A percentile compares a stretch with the other conserved stretches of the same genome.
Conservation (phyloP, 306 rosid genomes). For the Rosa persica region DNA sequence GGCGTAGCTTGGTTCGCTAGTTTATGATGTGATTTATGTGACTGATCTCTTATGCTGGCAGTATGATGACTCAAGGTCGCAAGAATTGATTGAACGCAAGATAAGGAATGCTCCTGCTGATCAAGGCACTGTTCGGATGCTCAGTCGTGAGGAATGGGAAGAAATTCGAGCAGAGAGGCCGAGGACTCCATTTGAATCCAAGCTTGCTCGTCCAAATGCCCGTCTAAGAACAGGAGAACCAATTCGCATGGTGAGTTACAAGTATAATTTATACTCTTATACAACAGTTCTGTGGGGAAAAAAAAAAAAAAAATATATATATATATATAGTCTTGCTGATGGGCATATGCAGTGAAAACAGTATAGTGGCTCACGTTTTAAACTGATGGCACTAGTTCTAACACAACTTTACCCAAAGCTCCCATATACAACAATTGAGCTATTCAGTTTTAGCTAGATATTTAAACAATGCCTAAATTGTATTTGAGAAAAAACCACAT, state of each 20-base stretch:
- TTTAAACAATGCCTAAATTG: background rate
- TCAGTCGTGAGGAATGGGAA: conserved; percentile 58
- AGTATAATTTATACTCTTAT: background rate
- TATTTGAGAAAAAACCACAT: background rate
- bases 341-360: background rate
- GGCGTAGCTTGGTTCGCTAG: background rate
- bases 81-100: conserved; percentile 52
- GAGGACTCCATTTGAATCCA: conserved; percentile 65
- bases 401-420: background rate
- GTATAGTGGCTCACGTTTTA: background rate
- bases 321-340: background rate
- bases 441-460: background rate
- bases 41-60: conserved; percentile 26
- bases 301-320: background rate
- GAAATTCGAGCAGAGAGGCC: conserved; percentile 50
- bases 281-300: background rate
- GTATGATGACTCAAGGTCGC: conserved; percentile 71
- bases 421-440: background rate
- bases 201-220: conserved; percentile 65
- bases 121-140: conserved; percentile 60
- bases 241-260: conserved; percentile 39
- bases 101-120: conserved; percentile 53
- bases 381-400: background rate
- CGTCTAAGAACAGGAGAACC: conserved; percentile 52
- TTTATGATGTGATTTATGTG: background rate